These are phyloP conservation scores for Melianthus villosus DNA, from an alignment of 441 rosid species.

Conservation along the genomic window DNA sequence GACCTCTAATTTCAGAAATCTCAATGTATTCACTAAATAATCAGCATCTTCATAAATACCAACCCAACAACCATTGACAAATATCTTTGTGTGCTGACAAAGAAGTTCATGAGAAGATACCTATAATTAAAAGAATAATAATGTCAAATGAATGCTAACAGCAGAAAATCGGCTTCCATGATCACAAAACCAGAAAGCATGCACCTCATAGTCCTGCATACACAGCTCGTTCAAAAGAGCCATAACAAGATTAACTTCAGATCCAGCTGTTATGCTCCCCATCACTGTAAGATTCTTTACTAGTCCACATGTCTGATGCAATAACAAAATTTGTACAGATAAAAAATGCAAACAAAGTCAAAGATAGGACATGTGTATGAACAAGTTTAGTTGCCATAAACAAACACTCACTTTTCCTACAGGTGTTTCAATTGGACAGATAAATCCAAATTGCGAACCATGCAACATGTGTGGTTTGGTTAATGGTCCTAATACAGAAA, in stretches of 20 bases:
- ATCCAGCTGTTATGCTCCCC: conserved; percentile 93
- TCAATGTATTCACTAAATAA: conserved; percentile 85
- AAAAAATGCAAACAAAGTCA: neutral
- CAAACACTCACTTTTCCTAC: conserved; percentile 68
- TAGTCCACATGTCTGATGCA: conserved; percentile 78
- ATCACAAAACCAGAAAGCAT: conserved; percentile 5
- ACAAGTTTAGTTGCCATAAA: no score
- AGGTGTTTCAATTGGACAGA: conserved; percentile 99
- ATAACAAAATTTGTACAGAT: conserved; percentile 3
- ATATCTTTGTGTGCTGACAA: conserved; percentile 84
- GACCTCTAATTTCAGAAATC: conserved; percentile 77
- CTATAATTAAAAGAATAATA: conserved; percentile 24
- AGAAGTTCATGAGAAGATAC: conserved; percentile 93
- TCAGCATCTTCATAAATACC: conserved; percentile 92
- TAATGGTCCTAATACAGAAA: conserved; percentile 52
- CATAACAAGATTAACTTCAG: conserved; percentile 76
- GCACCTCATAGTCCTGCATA: conserved; percentile 87
- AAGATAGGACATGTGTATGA: no score
- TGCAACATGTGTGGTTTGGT: conserved; percentile 95
- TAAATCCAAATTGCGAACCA: conserved; percentile 98
- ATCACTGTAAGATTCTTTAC: conserved; percentile 94
- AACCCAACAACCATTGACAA: conserved; percentile 95
- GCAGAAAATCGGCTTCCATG: conserved; percentile 2
- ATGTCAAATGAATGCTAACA: no score
- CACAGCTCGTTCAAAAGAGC: conserved; percentile 94